phyloP scores from a whole-genome alignment of 2,329 filamentous ascomycete species.

The Byssochlamys sp. region DNA sequence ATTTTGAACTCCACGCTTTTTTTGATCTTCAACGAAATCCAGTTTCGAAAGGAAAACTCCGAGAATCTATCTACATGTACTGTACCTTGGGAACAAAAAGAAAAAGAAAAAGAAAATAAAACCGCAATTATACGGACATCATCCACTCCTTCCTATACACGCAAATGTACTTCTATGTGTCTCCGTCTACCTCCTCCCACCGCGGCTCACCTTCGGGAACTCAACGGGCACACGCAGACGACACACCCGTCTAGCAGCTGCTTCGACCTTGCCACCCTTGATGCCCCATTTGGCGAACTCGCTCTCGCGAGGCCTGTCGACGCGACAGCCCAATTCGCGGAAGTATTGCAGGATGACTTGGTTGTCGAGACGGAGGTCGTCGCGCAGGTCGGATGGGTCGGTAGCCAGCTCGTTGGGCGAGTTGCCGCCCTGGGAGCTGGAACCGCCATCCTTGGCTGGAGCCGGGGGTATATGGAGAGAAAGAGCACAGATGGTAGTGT shows the following conservation, averaged over 20 bases:
- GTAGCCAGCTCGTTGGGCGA: slow-evolving; percentile 31
- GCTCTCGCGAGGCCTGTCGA: slow-evolving; percentile 31
- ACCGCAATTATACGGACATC: neutral
- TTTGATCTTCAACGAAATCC: no score
- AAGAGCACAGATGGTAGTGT: slow-evolving; percentile 38
- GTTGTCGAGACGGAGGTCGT: slow-evolving; percentile 34
- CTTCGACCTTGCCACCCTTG: slow-evolving; percentile 53
- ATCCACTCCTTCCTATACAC: neutral
- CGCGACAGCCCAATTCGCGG: slow-evolving; percentile 37
- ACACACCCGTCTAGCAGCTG: slow-evolving; percentile 47
- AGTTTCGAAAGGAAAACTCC: no score
- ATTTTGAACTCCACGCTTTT: no score
- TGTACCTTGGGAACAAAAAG: no score
- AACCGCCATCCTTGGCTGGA: slow-evolving; percentile 27
- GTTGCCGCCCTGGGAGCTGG: slow-evolving; percentile 27
- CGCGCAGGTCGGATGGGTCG: slow-evolving; percentile 36
- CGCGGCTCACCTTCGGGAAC: slow-evolving; percentile 59
- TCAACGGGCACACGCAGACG: slow-evolving; percentile 66
- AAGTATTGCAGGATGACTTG: slow-evolving; percentile 31
- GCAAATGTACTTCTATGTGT: neutral
- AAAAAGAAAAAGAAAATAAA: no score
- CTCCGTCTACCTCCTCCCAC: slow-evolving; percentile 10
- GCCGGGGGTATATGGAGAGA: slow-evolving; percentile 37
- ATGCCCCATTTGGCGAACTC: slow-evolving; percentile 35
- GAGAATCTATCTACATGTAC: no score